Percentiles rank a stretch among this genome's conserved stretches.
These are phyloP conservation scores for Podaxis rugospora DNA, from an alignment of 768 basidiomycete species.

Conservation along the genomic window DNA sequence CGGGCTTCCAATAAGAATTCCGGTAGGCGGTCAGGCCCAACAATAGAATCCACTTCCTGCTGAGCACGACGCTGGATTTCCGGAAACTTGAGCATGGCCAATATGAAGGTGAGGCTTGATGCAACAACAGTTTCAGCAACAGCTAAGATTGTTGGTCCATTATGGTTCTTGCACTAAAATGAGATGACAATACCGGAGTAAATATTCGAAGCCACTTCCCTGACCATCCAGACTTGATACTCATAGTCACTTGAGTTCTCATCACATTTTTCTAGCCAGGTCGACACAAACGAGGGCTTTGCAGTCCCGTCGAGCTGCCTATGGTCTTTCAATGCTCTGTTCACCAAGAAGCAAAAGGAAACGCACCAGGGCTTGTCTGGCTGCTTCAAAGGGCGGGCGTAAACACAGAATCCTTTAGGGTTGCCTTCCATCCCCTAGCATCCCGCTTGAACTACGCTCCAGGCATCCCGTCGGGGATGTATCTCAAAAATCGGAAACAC, in stretches of 20 bases:
- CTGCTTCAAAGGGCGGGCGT: neutral
- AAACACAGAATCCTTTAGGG: neutral
- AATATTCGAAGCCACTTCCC: conserved; percentile 31
- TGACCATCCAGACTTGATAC: conserved; percentile 28
- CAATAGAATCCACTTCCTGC: conserved; percentile 43
- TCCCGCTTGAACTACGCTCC: conserved; percentile 6
- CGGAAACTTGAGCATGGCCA: conserved; percentile 37
- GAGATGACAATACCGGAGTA: neutral
- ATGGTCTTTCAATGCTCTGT: neutral
- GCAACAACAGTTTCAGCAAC: conserved; percentile 48
- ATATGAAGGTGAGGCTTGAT: conserved; percentile 39
- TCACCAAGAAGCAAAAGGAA: neutral
- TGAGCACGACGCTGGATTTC: conserved; percentile 49
- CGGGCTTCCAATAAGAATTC: conserved; percentile 15
- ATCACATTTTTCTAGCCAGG: conserved; percentile 31
- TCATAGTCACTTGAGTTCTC: conserved; percentile 25
- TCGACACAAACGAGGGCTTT: conserved; percentile 38
- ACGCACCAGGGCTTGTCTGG: neutral
- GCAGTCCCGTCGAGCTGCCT: conserved; percentile 36
- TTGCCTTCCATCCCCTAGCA: neutral
- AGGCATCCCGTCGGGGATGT: conserved; percentile 4
- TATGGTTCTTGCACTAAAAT: neutral
- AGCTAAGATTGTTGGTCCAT: conserved; percentile 21
- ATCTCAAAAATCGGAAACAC: neutral
- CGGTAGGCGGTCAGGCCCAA: conserved; percentile 35